These are phyloP conservation scores for Candida yuanshanica DNA, from an alignment of 805 yeast genomes.

Conservation along the genomic window DNA sequence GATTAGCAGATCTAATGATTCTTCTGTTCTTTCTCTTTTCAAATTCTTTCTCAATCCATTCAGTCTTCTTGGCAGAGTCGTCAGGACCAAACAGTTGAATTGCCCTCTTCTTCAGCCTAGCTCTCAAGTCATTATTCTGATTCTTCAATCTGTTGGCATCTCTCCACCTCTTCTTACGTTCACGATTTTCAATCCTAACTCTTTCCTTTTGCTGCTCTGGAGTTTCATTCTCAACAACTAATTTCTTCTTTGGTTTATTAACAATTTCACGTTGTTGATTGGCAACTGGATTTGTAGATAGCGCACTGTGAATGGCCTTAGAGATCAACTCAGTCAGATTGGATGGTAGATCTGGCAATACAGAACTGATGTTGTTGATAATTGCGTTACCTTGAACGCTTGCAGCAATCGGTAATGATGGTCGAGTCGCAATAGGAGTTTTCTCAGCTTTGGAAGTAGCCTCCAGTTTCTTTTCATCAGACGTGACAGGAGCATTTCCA, in stretches of 20 bases:
- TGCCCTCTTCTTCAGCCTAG: slow-evolving; percentile 74
- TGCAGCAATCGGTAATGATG: slow-evolving; percentile 12
- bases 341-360: slow-evolving; percentile 21
- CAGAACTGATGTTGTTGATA: slow-evolving; percentile 17
- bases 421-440: not conserved
- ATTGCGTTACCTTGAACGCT: slow-evolving; percentile 16
- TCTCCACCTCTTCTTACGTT: slow-evolving; percentile 79
- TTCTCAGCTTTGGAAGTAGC: not conserved
- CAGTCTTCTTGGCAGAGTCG: slow-evolving; percentile 46
- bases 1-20: slow-evolving; percentile 35
- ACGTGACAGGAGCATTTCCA: not conserved
- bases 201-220: slow-evolving; percentile 42
- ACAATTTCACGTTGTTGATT: slow-evolving; percentile 1
- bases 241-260: slow-evolving; percentile 11
- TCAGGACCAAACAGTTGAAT: slow-evolving; percentile 55
- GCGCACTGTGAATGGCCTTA: slow-evolving; percentile 21
- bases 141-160: slow-evolving; percentile 74
- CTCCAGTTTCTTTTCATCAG: not conserved
- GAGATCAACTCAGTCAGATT: slow-evolving; percentile 19
- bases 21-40: slow-evolving; percentile 58
- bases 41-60: slow-evolving; percentile 77
- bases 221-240: slow-evolving; percentile 19
- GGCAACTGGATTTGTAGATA: slow-evolving; percentile 4
- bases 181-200: slow-evolving; percentile 62
- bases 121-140: slow-evolving; percentile 80